Percentiles rank a stretch among this genome's conserved stretches.
These are phyloP conservation scores for Ensete ventricosum DNA, from an alignment of 176 grass and related monocot genomes.

Conservation along the genomic window DNA sequence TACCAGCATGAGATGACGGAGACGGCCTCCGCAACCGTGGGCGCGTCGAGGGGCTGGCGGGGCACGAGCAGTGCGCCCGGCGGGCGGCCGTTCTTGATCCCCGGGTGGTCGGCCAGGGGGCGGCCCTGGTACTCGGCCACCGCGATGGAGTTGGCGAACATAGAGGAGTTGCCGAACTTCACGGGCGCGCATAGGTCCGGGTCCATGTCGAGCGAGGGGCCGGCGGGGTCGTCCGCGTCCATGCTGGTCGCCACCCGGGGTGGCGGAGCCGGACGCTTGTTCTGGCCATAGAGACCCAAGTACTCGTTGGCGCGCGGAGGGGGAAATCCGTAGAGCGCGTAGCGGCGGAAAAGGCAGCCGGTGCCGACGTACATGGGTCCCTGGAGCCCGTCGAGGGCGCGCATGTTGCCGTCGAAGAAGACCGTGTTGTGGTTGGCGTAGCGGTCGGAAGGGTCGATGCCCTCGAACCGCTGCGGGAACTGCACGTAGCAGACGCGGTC, in stretches of 20 bases:
- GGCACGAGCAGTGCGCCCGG: conserved; percentile 49
- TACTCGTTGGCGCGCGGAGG: conserved; percentile 44
- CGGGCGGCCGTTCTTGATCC: conserved; percentile 60
- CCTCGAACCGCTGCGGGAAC: conserved; percentile 55
- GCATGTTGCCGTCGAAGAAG: conserved; percentile 85
- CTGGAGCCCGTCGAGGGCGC: conserved; percentile 44
- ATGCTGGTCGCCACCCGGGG: not conserved
- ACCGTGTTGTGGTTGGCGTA: conserved; percentile 70
- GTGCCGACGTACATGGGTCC: conserved; percentile 56
- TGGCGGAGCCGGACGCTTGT: conserved; percentile 24
- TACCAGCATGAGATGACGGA: conserved; percentile 77
- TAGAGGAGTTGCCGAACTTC: conserved; percentile 56
- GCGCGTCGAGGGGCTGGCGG: conserved; percentile 42
- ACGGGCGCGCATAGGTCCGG: conserved; percentile 45
- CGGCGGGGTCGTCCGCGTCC: conserved; percentile 20
- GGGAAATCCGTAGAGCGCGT: conserved; percentile 42
- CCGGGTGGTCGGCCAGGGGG: conserved; percentile 72
- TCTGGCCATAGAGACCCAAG: conserved; percentile 34
- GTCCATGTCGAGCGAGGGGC: conserved; percentile 20
- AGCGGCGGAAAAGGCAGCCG: conserved; percentile 42
- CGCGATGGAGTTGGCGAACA: conserved; percentile 53
- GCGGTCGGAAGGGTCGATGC: conserved; percentile 51
- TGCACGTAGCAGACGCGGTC: conserved; percentile 75
- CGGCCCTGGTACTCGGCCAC: conserved; percentile 83
- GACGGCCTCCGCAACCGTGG: conserved; percentile 57